Evolutionary conservation across 441 rosid genomes (phyloP).

Genomic region (Omphalea diandra): DNA sequence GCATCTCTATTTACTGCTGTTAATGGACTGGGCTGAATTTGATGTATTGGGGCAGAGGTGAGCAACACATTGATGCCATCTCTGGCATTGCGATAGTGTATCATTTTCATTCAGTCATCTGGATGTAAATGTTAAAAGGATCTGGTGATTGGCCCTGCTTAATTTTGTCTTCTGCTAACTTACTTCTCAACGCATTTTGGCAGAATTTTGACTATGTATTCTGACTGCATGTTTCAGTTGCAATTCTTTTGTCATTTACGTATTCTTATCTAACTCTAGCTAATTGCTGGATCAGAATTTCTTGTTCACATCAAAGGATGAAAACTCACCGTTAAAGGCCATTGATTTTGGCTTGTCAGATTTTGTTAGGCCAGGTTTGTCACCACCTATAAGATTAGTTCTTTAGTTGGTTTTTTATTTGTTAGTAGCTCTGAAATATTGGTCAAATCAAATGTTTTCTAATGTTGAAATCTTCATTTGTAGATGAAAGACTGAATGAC

Average conservation of each 20-base stretch:
- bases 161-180: background rate
- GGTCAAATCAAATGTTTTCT: constrained; percentile 8
- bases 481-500: constrained; percentile 97
- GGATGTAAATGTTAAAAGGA: background rate
- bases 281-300: constrained; percentile 75
- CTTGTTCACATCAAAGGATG: constrained; percentile 77
- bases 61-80: background rate
- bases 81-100: background rate
- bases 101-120: background rate
- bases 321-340: constrained; percentile 75
- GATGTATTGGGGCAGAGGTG: background rate
- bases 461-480: constrained; percentile 21
- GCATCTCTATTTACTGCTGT: too few species aligned
- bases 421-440: constrained; percentile 2
- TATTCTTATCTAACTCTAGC: constrained; percentile 35
- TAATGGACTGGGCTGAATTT: background rate
- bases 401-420: constrained; percentile 5
- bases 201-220: constrained; percentile 12
- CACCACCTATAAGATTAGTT: background rate
- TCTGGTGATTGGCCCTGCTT: background rate
- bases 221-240: background rate
- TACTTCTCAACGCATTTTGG: background rate
- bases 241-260: constrained; percentile 15
- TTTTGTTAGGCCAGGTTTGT: constrained; percentile 89
- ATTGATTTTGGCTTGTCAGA: constrained; percentile 98